phyloP scores from a whole-genome alignment of 495 filamentous ascomycete genomes.

The Xylaria grammica region DNA sequence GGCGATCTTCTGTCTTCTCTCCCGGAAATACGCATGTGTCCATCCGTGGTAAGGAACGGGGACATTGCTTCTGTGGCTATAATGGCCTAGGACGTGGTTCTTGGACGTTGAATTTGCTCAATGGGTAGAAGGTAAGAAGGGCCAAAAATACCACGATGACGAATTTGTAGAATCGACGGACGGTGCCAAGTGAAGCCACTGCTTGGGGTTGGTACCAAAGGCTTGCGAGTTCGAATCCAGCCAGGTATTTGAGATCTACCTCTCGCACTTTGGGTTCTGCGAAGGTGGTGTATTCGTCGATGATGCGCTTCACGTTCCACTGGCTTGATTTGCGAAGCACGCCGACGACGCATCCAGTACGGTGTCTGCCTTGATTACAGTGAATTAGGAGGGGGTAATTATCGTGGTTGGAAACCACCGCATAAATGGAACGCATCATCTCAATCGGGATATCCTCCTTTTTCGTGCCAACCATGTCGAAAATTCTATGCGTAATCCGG shows the following conservation, averaged over 20 bases:
- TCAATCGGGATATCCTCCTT: slow-evolving; percentile 65
- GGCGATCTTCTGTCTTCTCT: not conserved
- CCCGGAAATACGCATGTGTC: not conserved
- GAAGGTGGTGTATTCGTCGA: slow-evolving; percentile 71
- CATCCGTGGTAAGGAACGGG: not conserved
- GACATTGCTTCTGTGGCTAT: not conserved
- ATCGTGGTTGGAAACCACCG: slow-evolving; percentile 64
- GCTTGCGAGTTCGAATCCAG: slow-evolving; percentile 40
- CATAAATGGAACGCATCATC: slow-evolving; percentile 67
- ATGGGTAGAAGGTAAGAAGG: slow-evolving; percentile 20
- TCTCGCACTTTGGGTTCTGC: slow-evolving; percentile 67
- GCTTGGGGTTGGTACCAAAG: slow-evolving; percentile 22
- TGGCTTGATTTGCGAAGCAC: slow-evolving; percentile 69
- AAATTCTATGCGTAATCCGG: slow-evolving; percentile 68
- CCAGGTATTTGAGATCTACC: slow-evolving; percentile 57
- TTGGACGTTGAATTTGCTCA: slow-evolving; percentile 8
- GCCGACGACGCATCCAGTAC: slow-evolving; percentile 80
- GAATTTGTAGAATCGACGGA: slow-evolving; percentile 26
- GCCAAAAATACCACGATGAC: slow-evolving; percentile 27
- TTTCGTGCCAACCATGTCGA: slow-evolving; percentile 80
- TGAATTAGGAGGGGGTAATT: slow-evolving; percentile 83
- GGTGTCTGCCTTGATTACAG: slow-evolving; percentile 91
- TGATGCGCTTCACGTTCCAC: slow-evolving; percentile 60
- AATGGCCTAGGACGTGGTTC: not conserved
- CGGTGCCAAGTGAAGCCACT: not conserved